Percentiles rank a stretch among this genome's conserved stretches.
phyloP scores from a whole-genome alignment of 306 rosid genomes.

The Herpetospermum pedunculosum region DNA sequence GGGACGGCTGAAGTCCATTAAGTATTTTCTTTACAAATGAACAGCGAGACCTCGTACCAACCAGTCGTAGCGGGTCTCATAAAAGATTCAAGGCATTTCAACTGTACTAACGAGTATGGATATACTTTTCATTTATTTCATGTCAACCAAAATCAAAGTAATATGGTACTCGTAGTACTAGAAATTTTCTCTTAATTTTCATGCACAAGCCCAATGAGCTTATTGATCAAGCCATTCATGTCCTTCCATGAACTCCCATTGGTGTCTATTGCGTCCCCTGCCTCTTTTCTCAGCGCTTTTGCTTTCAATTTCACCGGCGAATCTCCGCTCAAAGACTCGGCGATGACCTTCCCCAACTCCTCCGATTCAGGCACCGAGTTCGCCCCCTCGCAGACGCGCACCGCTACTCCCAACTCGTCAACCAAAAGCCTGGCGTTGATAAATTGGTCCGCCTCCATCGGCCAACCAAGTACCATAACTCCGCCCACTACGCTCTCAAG shows the following conservation, averaged over 20 bases:
- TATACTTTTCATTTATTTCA: too few species aligned
- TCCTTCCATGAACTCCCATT: conserved; percentile 29
- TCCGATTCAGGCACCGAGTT: conserved; percentile 33
- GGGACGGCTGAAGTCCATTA: too few species aligned
- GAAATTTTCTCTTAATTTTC: too few species aligned
- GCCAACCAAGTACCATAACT: conserved; percentile 55
- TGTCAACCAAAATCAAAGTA: too few species aligned
- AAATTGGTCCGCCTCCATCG: conserved; percentile 69
- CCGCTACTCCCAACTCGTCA: conserved; percentile 35
- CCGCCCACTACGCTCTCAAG: too few species aligned
- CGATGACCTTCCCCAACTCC: conserved; percentile 23
- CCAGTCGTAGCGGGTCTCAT: too few species aligned
- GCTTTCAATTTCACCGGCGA: conserved; percentile 15
- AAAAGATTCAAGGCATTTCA: too few species aligned
- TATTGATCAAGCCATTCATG: conserved; percentile 24
- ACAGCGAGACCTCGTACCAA: too few species aligned
- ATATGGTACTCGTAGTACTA: too few species aligned
- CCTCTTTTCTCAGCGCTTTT: conserved; percentile 23
- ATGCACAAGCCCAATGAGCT: too few species aligned
- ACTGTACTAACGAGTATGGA: too few species aligned
- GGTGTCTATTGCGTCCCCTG: conserved; percentile 13
- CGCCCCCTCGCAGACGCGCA: conserved; percentile 33
- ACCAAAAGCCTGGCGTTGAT: conserved; percentile 36
- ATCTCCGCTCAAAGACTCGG: conserved; percentile 11
- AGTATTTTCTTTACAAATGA: too few species aligned